These are phyloP conservation scores for Vickermania spadyakhi DNA, from an alignment of 208 protist species.

Conservation along the genomic window DNA sequence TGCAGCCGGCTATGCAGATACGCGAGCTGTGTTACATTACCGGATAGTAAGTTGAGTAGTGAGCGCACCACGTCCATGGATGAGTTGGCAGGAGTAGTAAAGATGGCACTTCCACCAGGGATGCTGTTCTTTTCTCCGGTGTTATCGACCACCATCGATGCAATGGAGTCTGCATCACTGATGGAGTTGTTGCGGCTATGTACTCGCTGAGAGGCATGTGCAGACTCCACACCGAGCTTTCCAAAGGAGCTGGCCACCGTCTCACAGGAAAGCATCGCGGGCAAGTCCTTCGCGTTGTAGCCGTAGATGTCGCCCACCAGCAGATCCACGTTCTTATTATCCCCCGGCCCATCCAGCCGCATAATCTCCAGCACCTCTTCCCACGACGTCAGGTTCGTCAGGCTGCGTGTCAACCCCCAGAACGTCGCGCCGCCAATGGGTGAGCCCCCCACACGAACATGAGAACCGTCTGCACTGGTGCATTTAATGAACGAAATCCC, in stretches of 20 bases:
- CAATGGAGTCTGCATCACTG: conserved; percentile 5
- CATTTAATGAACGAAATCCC: conserved; percentile 96
- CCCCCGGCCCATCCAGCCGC: conserved; percentile 85
- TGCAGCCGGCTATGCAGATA: conserved; percentile 92
- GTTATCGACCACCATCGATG: conserved; percentile 16
- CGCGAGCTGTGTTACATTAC: conserved; percentile 95
- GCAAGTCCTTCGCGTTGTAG: conserved; percentile 87
- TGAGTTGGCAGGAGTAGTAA: conserved; percentile 6
- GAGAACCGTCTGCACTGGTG: conserved; percentile 58
- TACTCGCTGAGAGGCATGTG: conserved; percentile 22
- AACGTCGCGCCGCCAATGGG: conserved; percentile 96
- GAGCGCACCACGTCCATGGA: conserved; percentile 86
- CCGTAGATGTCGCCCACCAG: conserved; percentile 98
- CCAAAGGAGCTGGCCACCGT: conserved; percentile 87
- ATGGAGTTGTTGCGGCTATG: not conserved
- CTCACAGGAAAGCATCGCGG: conserved; percentile 77
- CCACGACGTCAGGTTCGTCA: conserved; percentile 91
- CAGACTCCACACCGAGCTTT: conserved; percentile 73
- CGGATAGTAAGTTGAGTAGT: conserved; percentile 92
- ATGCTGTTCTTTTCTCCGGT: not conserved
- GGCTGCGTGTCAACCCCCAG: conserved; percentile 91
- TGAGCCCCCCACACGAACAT: conserved; percentile 92
- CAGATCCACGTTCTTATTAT: conserved; percentile 94
- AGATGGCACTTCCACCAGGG: not conserved
- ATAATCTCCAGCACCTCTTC: conserved; percentile 94